These are phyloP conservation scores for Mortierella sp. DNA, from an alignment of 371 early-diverging fungal genomes.

Conservation along the genomic window DNA sequence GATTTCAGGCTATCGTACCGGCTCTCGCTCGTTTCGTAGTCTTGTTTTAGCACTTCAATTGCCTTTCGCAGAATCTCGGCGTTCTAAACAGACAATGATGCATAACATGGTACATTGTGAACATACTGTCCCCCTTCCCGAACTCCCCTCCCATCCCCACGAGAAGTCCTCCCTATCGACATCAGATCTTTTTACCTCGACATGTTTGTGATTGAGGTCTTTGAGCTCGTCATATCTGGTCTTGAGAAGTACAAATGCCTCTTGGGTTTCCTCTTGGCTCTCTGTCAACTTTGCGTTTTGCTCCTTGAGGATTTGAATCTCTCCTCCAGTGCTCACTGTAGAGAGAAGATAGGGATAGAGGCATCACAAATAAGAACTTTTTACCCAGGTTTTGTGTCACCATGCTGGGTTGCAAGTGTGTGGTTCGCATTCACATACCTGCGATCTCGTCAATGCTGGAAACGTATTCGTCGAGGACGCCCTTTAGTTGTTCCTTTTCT, in stretches of 20 bases:
- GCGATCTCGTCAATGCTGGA: constrained; percentile 49
- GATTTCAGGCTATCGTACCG: constrained; percentile 39
- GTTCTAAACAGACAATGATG: constrained; percentile 16
- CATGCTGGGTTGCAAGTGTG: too few species aligned
- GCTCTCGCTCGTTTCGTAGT: constrained; percentile 45
- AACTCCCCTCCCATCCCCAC: neutral
- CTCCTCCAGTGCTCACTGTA: constrained; percentile 42
- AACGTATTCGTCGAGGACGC: constrained; percentile 49
- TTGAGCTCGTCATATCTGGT: constrained; percentile 45
- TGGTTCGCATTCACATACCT: constrained; percentile 17
- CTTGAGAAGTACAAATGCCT: constrained; percentile 43
- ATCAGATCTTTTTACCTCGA: constrained; percentile 22
- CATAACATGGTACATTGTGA: neutral
- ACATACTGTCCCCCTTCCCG: too few species aligned
- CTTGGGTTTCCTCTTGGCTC: constrained; percentile 35
- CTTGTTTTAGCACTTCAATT: constrained; percentile 41
- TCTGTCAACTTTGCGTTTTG: constrained; percentile 35
- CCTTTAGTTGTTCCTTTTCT: constrained; percentile 37
- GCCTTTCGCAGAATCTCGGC: constrained; percentile 39
- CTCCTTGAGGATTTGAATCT: constrained; percentile 46
- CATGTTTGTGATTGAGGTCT: constrained; percentile 39
- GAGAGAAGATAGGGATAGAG: neutral
- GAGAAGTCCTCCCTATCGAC: neutral
- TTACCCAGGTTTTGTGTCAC: too few species aligned
- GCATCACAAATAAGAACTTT: neutral